Base-by-base conservation (phyloP, 352 stramenopile species). In the Lagenidium giganteum region DNA sequence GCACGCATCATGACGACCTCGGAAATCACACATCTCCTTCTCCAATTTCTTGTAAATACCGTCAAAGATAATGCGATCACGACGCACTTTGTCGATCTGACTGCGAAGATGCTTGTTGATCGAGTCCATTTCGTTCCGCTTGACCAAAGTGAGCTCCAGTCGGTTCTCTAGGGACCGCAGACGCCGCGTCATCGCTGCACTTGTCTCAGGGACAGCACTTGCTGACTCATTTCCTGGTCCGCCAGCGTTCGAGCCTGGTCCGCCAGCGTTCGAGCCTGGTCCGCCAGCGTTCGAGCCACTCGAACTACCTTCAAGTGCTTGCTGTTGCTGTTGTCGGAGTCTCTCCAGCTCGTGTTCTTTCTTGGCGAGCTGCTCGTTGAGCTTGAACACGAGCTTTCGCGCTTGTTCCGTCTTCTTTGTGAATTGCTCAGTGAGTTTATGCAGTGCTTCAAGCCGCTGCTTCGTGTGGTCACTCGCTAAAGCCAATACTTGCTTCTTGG, bases 21-120 rank as follows among this genome's bases (percentile, higher is more conserved):
- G 70, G 28, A 42, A 81, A 12, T 78, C 75, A 34, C 59, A 75
- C 31, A 67, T 64, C 52, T 93, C 78, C 5, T 72, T 67, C 56
- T 91, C 81, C 16, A 93, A 62, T 30, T 93, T 90, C 54, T 88
- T 90, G 65, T 93, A 89, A 40, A 93, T 89, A 11, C 73, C 56
- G 39, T 91, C 78, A 45, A 91, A 91, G 43, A 93, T 78, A 30
- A 78, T 65, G 23, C 78, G 68, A 33, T 93, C 75, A 35, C 67
- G 58, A 20, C 78, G 64, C 26, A 80, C 62, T 20, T 83, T 81
- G 25, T 93, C 75, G 31, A 90, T 78, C 36, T 83, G 70, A 41
- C 52, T 56, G 23, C 80, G 73, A 24, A 90, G 52, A 28, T 86
- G 63, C 48, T 91, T 91, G 51, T 87, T 91, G 33, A 81, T 75